Base-by-base conservation (phyloP, 2,329 filamentous ascomycete genomes). In the Myriosclerotinia duriaeana region DNA sequence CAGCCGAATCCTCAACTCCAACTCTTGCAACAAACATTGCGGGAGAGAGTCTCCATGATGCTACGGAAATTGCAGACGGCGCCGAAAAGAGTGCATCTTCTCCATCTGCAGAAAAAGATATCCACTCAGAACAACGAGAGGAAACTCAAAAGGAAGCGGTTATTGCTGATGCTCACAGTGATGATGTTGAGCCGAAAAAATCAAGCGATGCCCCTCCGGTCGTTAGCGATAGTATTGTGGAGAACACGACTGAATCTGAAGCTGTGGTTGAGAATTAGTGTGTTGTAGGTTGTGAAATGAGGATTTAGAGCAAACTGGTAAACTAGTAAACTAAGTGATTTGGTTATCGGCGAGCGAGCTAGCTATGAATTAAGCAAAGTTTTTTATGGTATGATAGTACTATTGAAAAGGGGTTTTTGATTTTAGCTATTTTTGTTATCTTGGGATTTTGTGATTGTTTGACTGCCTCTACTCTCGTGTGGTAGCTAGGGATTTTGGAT, bases 11-110 rank as follows among this genome's bases (percentile, higher is more conserved):
- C 36, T 66, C 71, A 53, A 69, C 69, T 22, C 70, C 71, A 55
- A 69, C 69, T 1, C 64, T 74, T 36, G 71, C 71, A 9, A 72
- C 72, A 22, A 76, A 75, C 40, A 72, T 62, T 4, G 70, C 71
- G 2, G 73, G 69, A 14, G 53, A 75, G 40, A 40, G 66, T 20
- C 9, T 74, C 36, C 70, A 74, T 58, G 69, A 72, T 30, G 15
- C 67, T 36, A 53, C 66, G 38, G 70, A 72, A 54, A 69, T 70
- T 40, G 64, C 71, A 15, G 46, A 40, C 30, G 61, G 53, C 36
- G 69, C 69, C 9, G 69, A 69, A 34, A 65, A 69, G 22, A 17
- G 68, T 8, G 42, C 64, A 2, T 53, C 66, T 42, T 40, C 48
- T 12, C 64, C 69, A 36, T 71, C 72, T 6, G 48, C 55, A 15